These are phyloP conservation scores for Lepidopterella palustris DNA, from an alignment of 495 filamentous ascomycete species.

Conservation along the genomic window DNA sequence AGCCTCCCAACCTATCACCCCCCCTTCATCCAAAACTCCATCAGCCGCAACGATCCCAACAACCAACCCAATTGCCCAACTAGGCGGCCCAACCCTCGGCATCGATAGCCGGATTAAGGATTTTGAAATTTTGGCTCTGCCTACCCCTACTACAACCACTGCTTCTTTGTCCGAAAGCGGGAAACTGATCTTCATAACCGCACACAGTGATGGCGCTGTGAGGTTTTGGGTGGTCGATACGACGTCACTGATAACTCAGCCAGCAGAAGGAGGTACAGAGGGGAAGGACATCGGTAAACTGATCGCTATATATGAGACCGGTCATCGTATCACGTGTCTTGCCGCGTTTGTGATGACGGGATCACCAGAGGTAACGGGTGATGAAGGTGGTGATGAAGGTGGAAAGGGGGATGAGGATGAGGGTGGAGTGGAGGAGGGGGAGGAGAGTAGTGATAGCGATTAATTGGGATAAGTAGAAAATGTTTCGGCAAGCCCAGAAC, in stretches of 20 bases:
- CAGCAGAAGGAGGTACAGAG: conserved; percentile 20
- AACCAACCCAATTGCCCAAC: conserved; percentile 59
- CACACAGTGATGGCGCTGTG: conserved; percentile 73
- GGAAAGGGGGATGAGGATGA: too few relatives aligned
- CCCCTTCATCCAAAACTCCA: conserved; percentile 23
- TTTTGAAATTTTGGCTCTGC: conserved; percentile 59
- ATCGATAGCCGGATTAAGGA: conserved; percentile 77
- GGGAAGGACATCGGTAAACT: conserved; percentile 50
- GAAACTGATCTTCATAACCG: conserved; percentile 59
- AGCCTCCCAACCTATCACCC: conserved; percentile 8
- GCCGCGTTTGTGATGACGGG: conserved; percentile 75
- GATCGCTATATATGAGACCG: conserved; percentile 74
- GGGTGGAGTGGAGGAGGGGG: conserved; percentile 42
- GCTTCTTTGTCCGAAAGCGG: background rate
- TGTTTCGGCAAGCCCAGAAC: too few relatives aligned
- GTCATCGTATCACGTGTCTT: conserved; percentile 84
- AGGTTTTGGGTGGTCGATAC: conserved; percentile 61
- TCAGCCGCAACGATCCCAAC: conserved; percentile 38
- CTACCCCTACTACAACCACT: background rate
- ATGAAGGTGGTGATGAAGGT: too few relatives aligned
- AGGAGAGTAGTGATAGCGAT: conserved; percentile 38
- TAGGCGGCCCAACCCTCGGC: conserved; percentile 66
- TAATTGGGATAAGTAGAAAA: conserved; percentile 9
- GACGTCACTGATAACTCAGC: conserved; percentile 34
- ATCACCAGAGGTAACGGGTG: conserved; percentile 44